Conservation (phyloP, 805 yeast species). For the Dipodascus albidus region DNA sequence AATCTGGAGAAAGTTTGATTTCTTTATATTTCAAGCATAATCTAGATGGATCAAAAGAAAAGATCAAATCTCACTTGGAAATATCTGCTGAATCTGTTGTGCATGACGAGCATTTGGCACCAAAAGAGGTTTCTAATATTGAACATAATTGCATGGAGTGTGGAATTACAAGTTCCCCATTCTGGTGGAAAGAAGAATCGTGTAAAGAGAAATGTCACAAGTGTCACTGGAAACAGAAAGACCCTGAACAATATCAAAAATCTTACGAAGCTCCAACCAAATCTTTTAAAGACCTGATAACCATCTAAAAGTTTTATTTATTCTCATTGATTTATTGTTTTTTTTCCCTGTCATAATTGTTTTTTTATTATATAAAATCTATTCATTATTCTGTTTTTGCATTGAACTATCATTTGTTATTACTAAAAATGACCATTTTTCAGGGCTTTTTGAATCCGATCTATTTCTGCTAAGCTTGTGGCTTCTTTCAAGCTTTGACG, state of each 20-base stretch:
- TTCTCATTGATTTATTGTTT: background rate
- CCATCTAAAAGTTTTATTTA: background rate
- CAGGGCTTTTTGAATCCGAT: constrained; percentile 49
- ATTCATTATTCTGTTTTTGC: background rate
- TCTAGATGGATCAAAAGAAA: background rate
- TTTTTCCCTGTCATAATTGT: background rate
- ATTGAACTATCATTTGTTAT: too few relatives aligned
- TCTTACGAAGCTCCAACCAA: constrained; percentile 2
- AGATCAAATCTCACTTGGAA: background rate
- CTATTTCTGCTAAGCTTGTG: constrained; percentile 62
- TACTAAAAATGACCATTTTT: constrained; percentile 27
- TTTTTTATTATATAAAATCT: background rate
- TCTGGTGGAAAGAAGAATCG: constrained; percentile 7
- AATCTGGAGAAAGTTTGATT: background rate
- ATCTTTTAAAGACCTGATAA: background rate
- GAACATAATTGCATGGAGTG: constrained; percentile 7
- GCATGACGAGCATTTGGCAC: constrained; percentile 4
- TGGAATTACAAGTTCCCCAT: constrained; percentile 4
- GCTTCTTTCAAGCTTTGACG: constrained; percentile 49
- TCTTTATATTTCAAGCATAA: background rate
- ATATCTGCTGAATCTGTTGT: background rate
- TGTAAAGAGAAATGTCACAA: constrained; percentile 7
- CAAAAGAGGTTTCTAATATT: constrained; percentile 3
- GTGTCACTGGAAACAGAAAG: constrained; percentile 12
- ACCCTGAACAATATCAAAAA: constrained; percentile 5